These are phyloP conservation scores for Globisporangium sylvaticum DNA, from an alignment of 352 stramenopile species.

Conservation along the genomic window DNA sequence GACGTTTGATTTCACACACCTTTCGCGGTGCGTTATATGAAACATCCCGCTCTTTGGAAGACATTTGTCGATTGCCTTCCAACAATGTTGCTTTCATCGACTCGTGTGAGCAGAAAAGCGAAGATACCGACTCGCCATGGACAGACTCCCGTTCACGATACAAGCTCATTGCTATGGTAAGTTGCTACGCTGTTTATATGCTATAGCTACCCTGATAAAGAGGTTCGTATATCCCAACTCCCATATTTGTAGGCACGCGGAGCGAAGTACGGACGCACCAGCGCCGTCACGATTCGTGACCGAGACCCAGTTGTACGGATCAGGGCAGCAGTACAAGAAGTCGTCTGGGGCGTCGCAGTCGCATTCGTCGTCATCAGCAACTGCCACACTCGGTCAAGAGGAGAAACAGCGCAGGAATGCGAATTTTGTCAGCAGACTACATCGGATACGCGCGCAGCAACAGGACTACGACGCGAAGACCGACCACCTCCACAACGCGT, in stretches of 20 bases:
- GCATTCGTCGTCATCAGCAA: background rate
- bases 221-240: background rate
- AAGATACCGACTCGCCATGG: conserved; percentile 42
- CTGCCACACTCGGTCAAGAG: conserved; percentile 38
- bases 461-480: conserved; percentile 31
- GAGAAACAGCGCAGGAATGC: conserved; percentile 41
- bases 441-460: conserved; percentile 37
- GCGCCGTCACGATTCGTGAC: conserved; percentile 27
- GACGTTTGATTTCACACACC: conserved; percentile 43
- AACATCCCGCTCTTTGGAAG: no score
- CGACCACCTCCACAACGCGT: conserved; percentile 20
- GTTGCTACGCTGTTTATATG: background rate
- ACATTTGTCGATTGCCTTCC: no score
- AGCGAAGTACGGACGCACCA: background rate
- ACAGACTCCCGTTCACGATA: conserved; percentile 31
- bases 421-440: conserved; percentile 31
- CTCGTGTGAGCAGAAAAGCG: conserved; percentile 18
- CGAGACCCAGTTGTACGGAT: conserved; percentile 42
- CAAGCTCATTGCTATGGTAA: conserved; percentile 31
- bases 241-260: background rate
- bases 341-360: background rate
- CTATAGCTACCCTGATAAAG: background rate
- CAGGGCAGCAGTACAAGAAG: conserved; percentile 12
- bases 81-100: no score
- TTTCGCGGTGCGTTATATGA: conserved; percentile 32